Evolutionary conservation across 257 asterid genomes (phyloP).

Genomic region (Mentha longifolia): DNA sequence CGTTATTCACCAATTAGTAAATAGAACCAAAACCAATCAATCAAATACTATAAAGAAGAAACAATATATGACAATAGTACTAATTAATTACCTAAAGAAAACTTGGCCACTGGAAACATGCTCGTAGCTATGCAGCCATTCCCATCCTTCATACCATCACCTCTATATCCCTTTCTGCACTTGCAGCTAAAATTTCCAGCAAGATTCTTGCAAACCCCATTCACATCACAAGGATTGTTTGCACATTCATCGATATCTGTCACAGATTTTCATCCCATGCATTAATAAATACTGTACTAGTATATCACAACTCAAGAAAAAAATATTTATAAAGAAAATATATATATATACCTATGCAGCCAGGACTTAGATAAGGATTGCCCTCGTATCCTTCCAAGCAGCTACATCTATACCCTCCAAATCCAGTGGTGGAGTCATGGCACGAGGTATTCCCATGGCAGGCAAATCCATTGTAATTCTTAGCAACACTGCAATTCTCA

Average conservation of each 20-base stretch:
- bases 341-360: constrained; percentile 51
- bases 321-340: no score
- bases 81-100: constrained; percentile 48
- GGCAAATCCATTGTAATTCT: constrained; percentile 24
- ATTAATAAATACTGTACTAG: no score
- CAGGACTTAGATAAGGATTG: constrained; percentile 57
- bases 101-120: constrained; percentile 51
- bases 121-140: constrained; percentile 48
- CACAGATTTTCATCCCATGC: no score
- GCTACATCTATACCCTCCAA: constrained; percentile 59
- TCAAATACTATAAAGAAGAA: no score
- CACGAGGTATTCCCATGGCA: constrained; percentile 49
- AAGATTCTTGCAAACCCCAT: constrained; percentile 46
- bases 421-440: constrained; percentile 45
- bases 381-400: constrained; percentile 61
- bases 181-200: constrained; percentile 47
- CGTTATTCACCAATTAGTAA: no score
- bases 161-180: constrained; percentile 52
- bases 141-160: constrained; percentile 49
- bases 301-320: no score
- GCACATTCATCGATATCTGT: constrained; percentile 62
- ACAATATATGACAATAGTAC: no score
- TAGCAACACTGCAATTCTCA: constrained; percentile 33
- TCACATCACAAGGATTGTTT: constrained; percentile 45
- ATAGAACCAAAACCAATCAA: no score